These are phyloP conservation scores for Rugonectria rugulosa DNA, from an alignment of 2,329 filamentous ascomycete genomes.

Conservation along the genomic window DNA sequence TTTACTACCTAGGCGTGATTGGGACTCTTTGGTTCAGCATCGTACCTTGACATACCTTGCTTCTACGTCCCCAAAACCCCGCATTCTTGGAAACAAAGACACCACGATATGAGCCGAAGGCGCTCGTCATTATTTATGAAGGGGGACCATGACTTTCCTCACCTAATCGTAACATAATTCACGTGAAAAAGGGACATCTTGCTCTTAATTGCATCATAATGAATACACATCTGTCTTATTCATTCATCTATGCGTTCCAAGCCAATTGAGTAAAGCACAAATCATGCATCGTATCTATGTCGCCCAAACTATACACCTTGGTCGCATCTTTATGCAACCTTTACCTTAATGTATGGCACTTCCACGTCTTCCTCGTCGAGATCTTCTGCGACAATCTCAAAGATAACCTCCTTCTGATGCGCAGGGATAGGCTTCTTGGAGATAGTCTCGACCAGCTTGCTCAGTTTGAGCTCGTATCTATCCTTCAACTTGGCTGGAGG, in stretches of 20 bases:
- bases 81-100: too few relatives aligned
- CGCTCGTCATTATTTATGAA: too few relatives aligned
- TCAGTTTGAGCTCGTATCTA: constrained; percentile 82
- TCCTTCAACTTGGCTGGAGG: constrained; percentile 81
- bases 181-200: too few relatives aligned
- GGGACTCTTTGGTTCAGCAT: too few relatives aligned
- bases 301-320: constrained; percentile 16
- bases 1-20: too few relatives aligned
- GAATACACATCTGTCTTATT: constrained; percentile 34
- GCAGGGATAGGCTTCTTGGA: constrained; percentile 91
- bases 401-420: constrained; percentile 95
- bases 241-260: constrained; percentile 23
- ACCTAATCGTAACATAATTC: too few relatives aligned
- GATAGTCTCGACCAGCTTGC: constrained; percentile 84
- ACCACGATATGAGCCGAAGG: too few relatives aligned
- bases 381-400: constrained; percentile 94
- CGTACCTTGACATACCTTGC: too few relatives aligned
- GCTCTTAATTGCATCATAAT: too few relatives aligned
- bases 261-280: constrained; percentile 16
- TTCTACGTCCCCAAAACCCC: too few relatives aligned
- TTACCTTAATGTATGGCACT: constrained; percentile 95
- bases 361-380: constrained; percentile 91
- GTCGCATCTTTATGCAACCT: constrained; percentile 54
- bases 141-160: too few relatives aligned
- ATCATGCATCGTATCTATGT: constrained; percentile 18